Base-by-base conservation (phyloP, 805 yeast species). In the Geotrichum ghanense region DNA sequence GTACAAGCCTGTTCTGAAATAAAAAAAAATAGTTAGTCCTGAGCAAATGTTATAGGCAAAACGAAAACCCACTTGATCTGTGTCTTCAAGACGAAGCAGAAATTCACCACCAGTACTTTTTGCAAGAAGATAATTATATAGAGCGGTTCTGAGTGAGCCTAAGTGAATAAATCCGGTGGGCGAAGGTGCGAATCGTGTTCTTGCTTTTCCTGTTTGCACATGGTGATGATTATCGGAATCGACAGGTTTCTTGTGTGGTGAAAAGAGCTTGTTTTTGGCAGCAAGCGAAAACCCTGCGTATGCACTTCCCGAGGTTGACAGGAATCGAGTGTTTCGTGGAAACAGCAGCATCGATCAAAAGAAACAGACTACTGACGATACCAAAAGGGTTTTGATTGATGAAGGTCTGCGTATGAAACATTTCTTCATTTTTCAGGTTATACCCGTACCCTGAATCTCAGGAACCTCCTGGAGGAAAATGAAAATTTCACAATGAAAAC, bases 141-240 rank as follows among this genome's bases (percentile, higher is more conserved):
- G 64, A 0, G 97, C 97, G 0, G 99, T 92, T 61, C 99, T 68
- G 42, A 92, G 60, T 0, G 97, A 89, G 0, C 99, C 99, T 49
- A 92, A 61, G 61, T 92, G 99, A n/a, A 92, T 69, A 51, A 76
- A 76, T 0, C 99, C 99, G 0, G 99, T 92, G 1, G 99, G 99
- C 1, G 97, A 88, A 0, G 99, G 98, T 0, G 99, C 99, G 64
- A 92, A 92, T 52, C 99, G 67, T 1, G 97, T 85, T 53, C 96
- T 65, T 6, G 25, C 42, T 24, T 24, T 24, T 7, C 7, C 27
- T 7, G 27, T 24, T 24, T 7, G 7, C 10, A 7, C 27, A 6
- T 16, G 5, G 19, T 31, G 12, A n/a, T 7, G 12, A n/a, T 31
- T 16, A n/a, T 31, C 37, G 5, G 37, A 31, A 6, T n/a, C 4